Base-by-base conservation (phyloP, 768 basidiomycete species). In the Pholiota microspora region DNA sequence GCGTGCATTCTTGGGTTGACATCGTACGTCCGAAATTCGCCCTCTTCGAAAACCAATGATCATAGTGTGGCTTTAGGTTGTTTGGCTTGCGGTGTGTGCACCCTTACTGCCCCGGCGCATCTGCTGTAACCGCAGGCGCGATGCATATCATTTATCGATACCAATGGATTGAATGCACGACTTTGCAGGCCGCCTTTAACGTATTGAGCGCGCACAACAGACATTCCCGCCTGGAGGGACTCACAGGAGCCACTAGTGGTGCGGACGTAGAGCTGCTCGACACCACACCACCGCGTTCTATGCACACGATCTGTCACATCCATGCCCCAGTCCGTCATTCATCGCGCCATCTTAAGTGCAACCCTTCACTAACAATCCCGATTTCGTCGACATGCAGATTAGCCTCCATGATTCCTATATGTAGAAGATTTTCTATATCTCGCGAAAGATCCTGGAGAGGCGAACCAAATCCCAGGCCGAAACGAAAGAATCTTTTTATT, bases 11-110 rank as follows among this genome's bases (percentile, higher is more conserved):
- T 35, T 35, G 12, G 25, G n/a, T 28, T 51, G 38, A 51, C 51
- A 51, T 51, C 38, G 51, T 51, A 28, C 38, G 40, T 32, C 51
- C 51, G 51, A 51, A 28, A 42, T 42, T 45, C 51, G 29, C 44
- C 51, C 51, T 40, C 40, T 28, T 23, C 29, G 25, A 24, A 23
- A 44, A 49, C 24, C 40, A 31, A 29, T 40, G 40, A 42, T 3
- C 38, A 32, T 36, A 32, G 44, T 51, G 51, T 51, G 51, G 51
- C 40, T 38, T 24, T 42, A 28, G 40, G n/a, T 32, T 34, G 8
- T 44, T 24, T 32, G 15, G 13, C 32, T 25, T 51, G 24, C 35
- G 36, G 25, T 38, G 36, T 13, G 24, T 28, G 2, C 12, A 36
- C 23, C 34, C 49, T 24, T 23, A 35, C 12, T 35, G n/a, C 15